Evolutionary conservation across 257 asterid genomes (phyloP).

Genomic region (Eustoma russellianum): DNA sequence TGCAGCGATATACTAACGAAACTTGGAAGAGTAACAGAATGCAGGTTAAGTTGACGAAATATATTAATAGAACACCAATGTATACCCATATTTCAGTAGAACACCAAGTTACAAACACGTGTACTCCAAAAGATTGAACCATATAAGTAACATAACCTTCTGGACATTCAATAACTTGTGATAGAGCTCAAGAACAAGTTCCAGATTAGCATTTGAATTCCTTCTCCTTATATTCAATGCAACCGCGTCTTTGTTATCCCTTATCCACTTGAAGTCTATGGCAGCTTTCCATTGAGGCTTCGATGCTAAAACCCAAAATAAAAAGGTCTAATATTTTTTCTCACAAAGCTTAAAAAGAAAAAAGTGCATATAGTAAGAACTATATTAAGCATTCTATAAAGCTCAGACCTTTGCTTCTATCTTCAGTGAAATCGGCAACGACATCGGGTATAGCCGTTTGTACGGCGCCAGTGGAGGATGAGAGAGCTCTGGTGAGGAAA

Average conservation of each 20-base stretch:
- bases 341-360: background rate
- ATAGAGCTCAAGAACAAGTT: conserved; percentile 61
- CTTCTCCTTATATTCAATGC: conserved; percentile 62
- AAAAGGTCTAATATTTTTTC: background rate
- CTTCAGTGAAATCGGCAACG: conserved; percentile 17
- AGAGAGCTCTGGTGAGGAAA: conserved; percentile 35
- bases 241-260: conserved; percentile 78
- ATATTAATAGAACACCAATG: background rate
- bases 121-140: background rate
- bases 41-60: background rate
- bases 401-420: conserved; percentile 32
- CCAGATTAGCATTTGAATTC: conserved; percentile 65
- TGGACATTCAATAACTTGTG: conserved; percentile 54
- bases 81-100: background rate
- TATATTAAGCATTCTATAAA: background rate
- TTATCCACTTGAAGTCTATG: conserved; percentile 85
- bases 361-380: background rate
- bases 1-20: background rate
- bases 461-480: conserved; percentile 35
- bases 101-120: no score
- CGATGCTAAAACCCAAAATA: conserved; percentile 27
- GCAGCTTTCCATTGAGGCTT: conserved; percentile 92
- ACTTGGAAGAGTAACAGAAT: background rate
- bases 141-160: conserved; percentile 53
- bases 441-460: conserved; percentile 7